Evolutionary conservation across 1,284 basidiomycete genomes (phyloP), one percentile per base, ranked within the genome.

Genomic region (Peniophora sp.): DNA sequence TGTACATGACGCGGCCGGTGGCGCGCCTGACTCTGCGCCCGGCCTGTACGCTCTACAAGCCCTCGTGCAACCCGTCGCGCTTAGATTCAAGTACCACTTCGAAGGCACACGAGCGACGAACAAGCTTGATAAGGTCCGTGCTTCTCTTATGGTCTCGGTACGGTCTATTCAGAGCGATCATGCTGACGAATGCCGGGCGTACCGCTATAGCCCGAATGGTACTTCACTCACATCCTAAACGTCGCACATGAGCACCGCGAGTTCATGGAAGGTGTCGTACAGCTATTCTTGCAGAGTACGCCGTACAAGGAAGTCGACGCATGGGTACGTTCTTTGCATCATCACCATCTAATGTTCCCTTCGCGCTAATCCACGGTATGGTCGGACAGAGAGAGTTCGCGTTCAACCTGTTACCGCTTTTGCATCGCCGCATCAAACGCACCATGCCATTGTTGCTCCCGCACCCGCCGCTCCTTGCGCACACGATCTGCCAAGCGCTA

Each of bases 81-180:
- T 93, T 45, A 81, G 96, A 20, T 99, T 98, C 74, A 91, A 88
- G 59, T 99, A 90, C 65, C 97, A 99, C 62, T 99, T 99, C 60
- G 93, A 97, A 55, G 83, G 89, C 0, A 74, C 79, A 12, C 75
- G 92, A 34, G 79, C 85, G 54, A 99, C 96, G 0, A 99, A 97
- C 66, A 78, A 92, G 46, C 68, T 96, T 5, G 96, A 98, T 71
- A 99, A 97, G 79, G 92, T 88, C n/a, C n/a, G 14, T 24, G 24
- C 37, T 51, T 32, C 27, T 32, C 27, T 32, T 32, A 12, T 12
- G 5, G 6, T 32, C 27, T 12, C 27, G n/a, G 12, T 32, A 32
- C 27, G 27, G 27, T 32, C 27, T 12, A 32, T 6, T 32, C 6
- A 32, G 5, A 12, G n/a, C n/a, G n/a, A n/a, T n/a, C 12, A 32